Evolutionary conservation across 805 yeast species (phyloP).

Genomic region (Pichia paraexigua): DNA sequence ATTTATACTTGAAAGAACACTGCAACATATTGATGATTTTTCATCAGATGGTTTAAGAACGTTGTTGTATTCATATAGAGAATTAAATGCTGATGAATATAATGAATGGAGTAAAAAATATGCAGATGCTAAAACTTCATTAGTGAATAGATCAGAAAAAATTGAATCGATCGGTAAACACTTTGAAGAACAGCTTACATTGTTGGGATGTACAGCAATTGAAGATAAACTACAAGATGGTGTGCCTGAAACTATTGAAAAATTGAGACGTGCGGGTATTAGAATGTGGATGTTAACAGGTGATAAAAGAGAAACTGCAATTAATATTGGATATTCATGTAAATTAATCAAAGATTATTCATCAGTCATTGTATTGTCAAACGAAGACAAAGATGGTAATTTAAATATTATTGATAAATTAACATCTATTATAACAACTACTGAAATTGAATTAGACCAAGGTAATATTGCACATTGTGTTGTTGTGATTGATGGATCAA

Average conservation of each 20-base stretch:
- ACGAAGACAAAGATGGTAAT: constrained; percentile 13
- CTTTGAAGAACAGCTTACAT: constrained; percentile 59
- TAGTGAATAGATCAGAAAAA: constrained; percentile 54
- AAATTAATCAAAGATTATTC: constrained; percentile 88
- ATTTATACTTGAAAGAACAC: constrained; percentile 70
- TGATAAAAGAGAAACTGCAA: constrained; percentile 96
- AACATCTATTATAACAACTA: constrained; percentile 61
- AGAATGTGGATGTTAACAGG: constrained; percentile 98
- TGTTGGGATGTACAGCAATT: constrained; percentile 92
- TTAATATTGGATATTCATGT: constrained; percentile 93
- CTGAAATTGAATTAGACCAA: constrained; percentile 61
- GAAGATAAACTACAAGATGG: constrained; percentile 96
- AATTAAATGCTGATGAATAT: constrained; percentile 55
- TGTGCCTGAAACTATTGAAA: constrained; percentile 92
- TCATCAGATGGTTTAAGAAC: constrained; percentile 95
- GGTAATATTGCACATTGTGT: constrained; percentile 91
- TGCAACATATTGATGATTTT: constrained; percentile 88
- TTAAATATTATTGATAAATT: constrained; percentile 39
- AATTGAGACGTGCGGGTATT: constrained; percentile 85
- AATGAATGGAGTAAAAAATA: constrained; percentile 60
- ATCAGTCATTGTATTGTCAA: constrained; percentile 62
- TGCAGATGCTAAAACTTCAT: constrained; percentile 67
- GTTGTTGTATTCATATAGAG: constrained; percentile 69
- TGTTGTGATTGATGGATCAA: constrained; percentile 89
- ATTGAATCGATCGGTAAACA: constrained; percentile 67